A percentile compares a stretch with the other conserved stretches of the same genome.
Conservation (phyloP, 2,329 filamentous ascomycete genomes). For the Corynespora cassiicola region DNA sequence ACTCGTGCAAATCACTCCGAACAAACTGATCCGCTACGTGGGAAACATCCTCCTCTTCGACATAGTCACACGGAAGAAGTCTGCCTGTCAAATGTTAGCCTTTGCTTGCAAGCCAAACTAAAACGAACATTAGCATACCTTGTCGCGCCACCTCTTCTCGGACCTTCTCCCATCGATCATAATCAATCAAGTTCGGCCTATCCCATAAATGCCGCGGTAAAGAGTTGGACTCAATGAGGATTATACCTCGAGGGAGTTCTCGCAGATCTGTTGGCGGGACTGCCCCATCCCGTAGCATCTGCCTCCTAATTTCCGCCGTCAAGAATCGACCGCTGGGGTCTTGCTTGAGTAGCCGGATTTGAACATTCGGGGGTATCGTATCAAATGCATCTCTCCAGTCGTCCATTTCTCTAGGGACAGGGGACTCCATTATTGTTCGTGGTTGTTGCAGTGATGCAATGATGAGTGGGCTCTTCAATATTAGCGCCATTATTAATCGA, state of each 20-base stretch:
- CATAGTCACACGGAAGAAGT: no score
- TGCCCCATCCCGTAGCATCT: not conserved
- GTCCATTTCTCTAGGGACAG: no score
- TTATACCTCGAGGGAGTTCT: not conserved
- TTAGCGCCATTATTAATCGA: no score
- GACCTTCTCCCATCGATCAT: constrained; percentile 11
- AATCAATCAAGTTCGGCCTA: constrained; percentile 11
- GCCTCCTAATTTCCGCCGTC: not conserved
- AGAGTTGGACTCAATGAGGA: not conserved
- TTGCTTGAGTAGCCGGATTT: not conserved
- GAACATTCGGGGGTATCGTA: not conserved
- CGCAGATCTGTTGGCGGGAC: not conserved
- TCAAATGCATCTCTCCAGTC: not conserved
- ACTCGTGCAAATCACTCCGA: no score
- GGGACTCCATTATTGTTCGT: no score
- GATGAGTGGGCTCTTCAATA: no score
- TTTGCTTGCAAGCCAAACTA: no score
- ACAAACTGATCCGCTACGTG: no score
- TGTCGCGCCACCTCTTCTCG: constrained; percentile 2
- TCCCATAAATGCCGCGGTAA: constrained; percentile 1
- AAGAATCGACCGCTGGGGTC: constrained; percentile 1
- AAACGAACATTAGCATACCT: no score
- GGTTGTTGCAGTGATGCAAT: no score
- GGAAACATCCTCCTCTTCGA: no score
- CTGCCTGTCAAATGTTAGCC: no score